phyloP scores from a whole-genome alignment of 208 protist genomes.

The Porcisia hertigi region DNA sequence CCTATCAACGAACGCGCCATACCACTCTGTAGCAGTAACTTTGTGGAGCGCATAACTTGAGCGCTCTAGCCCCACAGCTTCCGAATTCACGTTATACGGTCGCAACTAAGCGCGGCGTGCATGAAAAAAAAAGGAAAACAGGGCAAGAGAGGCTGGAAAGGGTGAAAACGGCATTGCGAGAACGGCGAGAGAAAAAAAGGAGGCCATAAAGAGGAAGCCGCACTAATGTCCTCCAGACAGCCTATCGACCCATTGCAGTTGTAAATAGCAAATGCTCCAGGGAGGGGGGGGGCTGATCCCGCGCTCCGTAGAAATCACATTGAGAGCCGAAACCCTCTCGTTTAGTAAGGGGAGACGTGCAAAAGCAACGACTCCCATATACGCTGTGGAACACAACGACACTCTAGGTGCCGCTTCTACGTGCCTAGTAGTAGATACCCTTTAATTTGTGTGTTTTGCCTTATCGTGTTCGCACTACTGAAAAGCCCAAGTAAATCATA shows the following conservation, averaged over 20 bases:
- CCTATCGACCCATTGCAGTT: not conserved
- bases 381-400: not conserved
- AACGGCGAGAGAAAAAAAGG: not conserved
- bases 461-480: not conserved
- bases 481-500: not conserved
- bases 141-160: not conserved
- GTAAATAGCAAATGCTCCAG: not conserved
- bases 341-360: not conserved
- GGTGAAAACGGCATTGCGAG: not conserved
- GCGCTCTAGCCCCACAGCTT: not conserved
- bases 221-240: not conserved
- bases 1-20: constrained; percentile 1
- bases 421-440: not conserved
- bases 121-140: constrained; percentile 10
- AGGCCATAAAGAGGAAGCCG: not conserved
- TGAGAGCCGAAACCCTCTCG: not conserved
- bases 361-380: not conserved
- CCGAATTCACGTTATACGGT: not conserved
- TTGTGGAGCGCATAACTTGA: not conserved
- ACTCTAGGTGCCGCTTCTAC: no score
- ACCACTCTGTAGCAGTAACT: not conserved
- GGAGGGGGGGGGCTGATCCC: not conserved
- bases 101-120: not conserved
- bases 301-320: not conserved
- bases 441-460: not conserved